phyloP scores from a whole-genome alignment of 805 yeast species.

The Pichia thaimueangensis region DNA sequence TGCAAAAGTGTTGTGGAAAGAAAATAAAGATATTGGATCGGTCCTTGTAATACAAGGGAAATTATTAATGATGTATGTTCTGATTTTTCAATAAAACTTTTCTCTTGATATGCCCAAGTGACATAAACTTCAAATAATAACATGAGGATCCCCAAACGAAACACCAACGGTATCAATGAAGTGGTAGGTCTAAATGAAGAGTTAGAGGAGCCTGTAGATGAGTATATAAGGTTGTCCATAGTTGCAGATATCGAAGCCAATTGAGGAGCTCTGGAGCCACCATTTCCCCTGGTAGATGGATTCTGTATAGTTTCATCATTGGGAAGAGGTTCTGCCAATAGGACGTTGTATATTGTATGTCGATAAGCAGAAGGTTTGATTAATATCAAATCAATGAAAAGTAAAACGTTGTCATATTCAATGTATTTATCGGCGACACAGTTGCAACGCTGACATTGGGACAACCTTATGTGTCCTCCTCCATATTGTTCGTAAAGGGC shows the following conservation, averaged over 20 bases:
- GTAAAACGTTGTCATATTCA: slow-evolving; percentile 78
- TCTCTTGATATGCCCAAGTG: slow-evolving; percentile 88
- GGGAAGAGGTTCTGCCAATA: slow-evolving; percentile 19
- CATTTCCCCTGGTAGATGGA: neutral
- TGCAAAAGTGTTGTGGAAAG: slow-evolving; percentile 42
- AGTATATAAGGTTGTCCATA: neutral
- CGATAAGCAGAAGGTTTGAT: slow-evolving; percentile 84
- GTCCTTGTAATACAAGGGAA: slow-evolving; percentile 30
- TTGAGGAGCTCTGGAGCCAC: neutral
- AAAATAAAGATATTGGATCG: slow-evolving; percentile 51
- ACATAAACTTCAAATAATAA: slow-evolving; percentile 83
- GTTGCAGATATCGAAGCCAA: neutral
- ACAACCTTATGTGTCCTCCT: slow-evolving; percentile 69
- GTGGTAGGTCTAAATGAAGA: neutral
- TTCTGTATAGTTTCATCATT: slow-evolving; percentile 1
- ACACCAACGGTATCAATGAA: slow-evolving; percentile 9
- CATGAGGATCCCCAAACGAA: slow-evolving; percentile 54
- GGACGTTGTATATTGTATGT: slow-evolving; percentile 74
- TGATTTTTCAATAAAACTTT: slow-evolving; percentile 30
- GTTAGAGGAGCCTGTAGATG: neutral
- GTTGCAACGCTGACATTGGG: slow-evolving; percentile 68
- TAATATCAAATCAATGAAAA: slow-evolving; percentile 76
- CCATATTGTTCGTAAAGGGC: slow-evolving; percentile 68
- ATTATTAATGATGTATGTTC: slow-evolving; percentile 21
- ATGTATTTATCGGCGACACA: slow-evolving; percentile 83